Base-by-base conservation (phyloP, 192 early-diverging fungal species). In the Coemansia sp. region DNA sequence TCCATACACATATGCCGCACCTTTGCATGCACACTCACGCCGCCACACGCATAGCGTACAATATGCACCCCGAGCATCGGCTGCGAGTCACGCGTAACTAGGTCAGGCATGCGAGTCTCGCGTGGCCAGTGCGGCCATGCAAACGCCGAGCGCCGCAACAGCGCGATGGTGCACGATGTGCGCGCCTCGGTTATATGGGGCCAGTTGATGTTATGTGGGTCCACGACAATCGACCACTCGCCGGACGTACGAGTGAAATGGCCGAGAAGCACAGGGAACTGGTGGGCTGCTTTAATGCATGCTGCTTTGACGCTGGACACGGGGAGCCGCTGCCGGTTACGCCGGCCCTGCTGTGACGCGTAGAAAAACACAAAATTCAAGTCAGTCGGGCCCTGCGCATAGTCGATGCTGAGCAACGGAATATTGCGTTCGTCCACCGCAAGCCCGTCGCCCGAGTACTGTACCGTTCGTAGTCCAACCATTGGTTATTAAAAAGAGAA, bases 321-420 rank as follows among this genome's bases (percentile, higher is more conserved):
- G 2, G 61, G 58, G 6, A 64, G 41, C 0, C 53, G 56, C 2
- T 21, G 32, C 1, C 32, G 32, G 32, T 35, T 35, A 1, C 58
- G 65, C 11, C 64, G 60, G 15, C 59, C 52, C 10, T 22, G 45
- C 15, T 60, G 51, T 5, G 61, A 9, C 15, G 23, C 45, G 56
- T 55, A 77, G 52, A 68, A 77, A 27, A 77, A 65, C 10, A 47
- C 69, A 68, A 72, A 77, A 49, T 72, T 77, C 17, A 77, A 22
- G 25, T 77, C 75, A 8, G 75, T 52, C 22, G 45, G 38, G 5
- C 75, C 75, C 17, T 77, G 75, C 15, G 70, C 75, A 23, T 53
- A 67, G 39, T 77, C 75, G 5, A 77, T 72, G 56, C 69, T 60
- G 1, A 71, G 58, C 2, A 77, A 58, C 9, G 62, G 62, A 14